Conservation (phyloP, 2,329 filamentous ascomycete species). For the Chaetomiaceae sp. region DNA sequence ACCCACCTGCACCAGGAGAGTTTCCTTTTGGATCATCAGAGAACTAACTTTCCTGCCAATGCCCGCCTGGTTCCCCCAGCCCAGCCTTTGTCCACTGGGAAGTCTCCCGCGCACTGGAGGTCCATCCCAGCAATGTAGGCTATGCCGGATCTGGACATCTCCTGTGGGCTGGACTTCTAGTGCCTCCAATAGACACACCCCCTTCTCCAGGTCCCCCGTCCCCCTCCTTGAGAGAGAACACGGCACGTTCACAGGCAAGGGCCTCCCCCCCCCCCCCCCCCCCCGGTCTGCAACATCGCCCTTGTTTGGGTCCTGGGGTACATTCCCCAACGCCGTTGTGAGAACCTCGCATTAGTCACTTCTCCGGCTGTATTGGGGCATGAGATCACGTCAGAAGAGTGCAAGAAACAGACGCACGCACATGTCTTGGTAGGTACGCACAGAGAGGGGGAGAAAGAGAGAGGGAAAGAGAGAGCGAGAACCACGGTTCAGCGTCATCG, state of each 20-base stretch:
- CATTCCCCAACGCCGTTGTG: not conserved
- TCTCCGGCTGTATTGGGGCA: not conserved
- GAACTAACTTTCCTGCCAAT: not conserved
- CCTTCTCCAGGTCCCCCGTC: not conserved
- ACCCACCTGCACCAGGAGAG: not conserved
- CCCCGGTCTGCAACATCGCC: not conserved
- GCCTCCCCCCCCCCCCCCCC: no score
- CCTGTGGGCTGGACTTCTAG: slow-evolving; percentile 13
- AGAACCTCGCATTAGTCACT: slow-evolving; percentile 6
- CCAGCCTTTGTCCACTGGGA: slow-evolving; percentile 1
- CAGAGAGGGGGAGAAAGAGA: not conserved
- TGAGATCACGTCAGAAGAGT: not conserved
- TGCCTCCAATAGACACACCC: slow-evolving; percentile 12
- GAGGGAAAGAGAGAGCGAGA: not conserved
- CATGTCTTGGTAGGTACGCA: no score
- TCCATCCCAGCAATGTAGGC: slow-evolving; percentile 9
- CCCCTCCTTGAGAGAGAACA: not conserved
- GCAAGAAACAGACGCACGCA: no score
- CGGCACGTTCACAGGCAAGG: slow-evolving; percentile 2
- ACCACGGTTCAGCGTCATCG: no score
- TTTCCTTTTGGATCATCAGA: not conserved
- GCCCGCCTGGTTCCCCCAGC: not conserved
- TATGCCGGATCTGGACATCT: slow-evolving; percentile 22
- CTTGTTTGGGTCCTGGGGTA: slow-evolving; percentile 7
- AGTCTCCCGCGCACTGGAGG: slow-evolving; percentile 7